phyloP scores from a whole-genome alignment of 1,284 basidiomycete genomes.

The Gomphus bonarii region DNA sequence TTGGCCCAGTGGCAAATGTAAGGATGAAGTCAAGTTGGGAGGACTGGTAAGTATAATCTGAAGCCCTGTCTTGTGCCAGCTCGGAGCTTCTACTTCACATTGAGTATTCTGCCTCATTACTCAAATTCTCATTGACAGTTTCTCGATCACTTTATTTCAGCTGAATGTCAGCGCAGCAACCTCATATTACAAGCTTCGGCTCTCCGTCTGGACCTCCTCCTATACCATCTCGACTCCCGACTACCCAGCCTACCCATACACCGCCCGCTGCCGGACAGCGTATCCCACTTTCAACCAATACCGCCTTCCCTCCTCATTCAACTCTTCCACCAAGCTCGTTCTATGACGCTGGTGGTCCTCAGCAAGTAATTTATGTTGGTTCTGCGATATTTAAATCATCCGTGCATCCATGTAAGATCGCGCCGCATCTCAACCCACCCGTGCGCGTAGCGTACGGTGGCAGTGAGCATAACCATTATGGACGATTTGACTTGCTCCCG shows the following conservation, averaged over 20 bases:
- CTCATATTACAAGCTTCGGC: too few relatives aligned
- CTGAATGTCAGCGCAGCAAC: too few relatives aligned
- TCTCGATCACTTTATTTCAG: too few relatives aligned
- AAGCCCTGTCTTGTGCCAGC: too few relatives aligned
- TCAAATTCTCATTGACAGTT: too few relatives aligned
- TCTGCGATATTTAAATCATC: conserved; percentile 55
- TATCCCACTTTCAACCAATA: conserved; percentile 36
- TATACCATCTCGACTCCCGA: not conserved
- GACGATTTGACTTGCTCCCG: conserved; percentile 61
- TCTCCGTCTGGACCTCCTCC: not conserved
- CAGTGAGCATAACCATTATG: conserved; percentile 43
- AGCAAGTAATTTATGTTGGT: conserved; percentile 52
- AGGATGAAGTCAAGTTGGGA: too few relatives aligned
- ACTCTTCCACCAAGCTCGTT: conserved; percentile 36
- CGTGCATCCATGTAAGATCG: conserved; percentile 75
- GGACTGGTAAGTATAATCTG: too few relatives aligned
- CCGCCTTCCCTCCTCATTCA: conserved; percentile 34
- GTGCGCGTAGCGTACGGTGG: conserved; percentile 57
- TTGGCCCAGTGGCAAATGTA: too few relatives aligned
- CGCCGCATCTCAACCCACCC: conserved; percentile 38
- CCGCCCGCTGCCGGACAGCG: conserved; percentile 52
- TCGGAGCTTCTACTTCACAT: too few relatives aligned
- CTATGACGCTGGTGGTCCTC: conserved; percentile 35
- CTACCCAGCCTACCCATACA: not conserved
- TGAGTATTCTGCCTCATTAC: too few relatives aligned